phyloP scores from a whole-genome alignment of 2,329 filamentous ascomycete genomes.

The Phyllosticta paracitricarpa region DNA sequence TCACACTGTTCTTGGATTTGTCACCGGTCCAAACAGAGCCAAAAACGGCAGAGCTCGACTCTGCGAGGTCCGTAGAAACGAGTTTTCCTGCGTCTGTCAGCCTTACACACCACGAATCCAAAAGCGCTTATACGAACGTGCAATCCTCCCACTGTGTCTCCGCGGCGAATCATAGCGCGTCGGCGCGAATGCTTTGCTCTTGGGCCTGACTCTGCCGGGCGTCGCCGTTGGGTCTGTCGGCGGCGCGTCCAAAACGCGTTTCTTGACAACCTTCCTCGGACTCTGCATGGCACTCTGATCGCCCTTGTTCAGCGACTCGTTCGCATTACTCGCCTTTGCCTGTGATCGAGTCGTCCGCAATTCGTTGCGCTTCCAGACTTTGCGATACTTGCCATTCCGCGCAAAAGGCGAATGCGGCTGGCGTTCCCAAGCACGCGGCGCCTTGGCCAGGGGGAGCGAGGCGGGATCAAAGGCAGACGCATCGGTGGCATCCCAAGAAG shows the following conservation, averaged over 20 bases:
- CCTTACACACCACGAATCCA: background rate
- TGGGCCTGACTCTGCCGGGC: slow-evolving; percentile 14
- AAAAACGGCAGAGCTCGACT: background rate
- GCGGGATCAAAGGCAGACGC: slow-evolving; percentile 30
- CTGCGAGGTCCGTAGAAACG: background rate
- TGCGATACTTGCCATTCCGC: slow-evolving; percentile 29
- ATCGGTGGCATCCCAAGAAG: slow-evolving; percentile 32
- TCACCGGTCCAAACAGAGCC: background rate
- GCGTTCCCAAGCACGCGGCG: slow-evolving; percentile 41
- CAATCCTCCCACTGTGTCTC: slow-evolving; percentile 1
- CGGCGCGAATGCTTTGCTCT: slow-evolving; percentile 23
- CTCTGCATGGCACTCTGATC: slow-evolving; percentile 20
- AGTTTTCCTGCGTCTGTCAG: slow-evolving; percentile 2
- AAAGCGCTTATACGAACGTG: background rate
- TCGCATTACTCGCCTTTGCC: slow-evolving; percentile 12
- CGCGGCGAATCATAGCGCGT: slow-evolving; percentile 20
- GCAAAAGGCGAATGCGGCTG: slow-evolving; percentile 32
- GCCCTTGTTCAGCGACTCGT: slow-evolving; percentile 11
- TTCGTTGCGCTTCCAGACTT: slow-evolving; percentile 38
- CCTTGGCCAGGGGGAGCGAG: slow-evolving; percentile 31
- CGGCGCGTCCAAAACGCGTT: slow-evolving; percentile 25
- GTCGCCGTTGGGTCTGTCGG: slow-evolving; percentile 19
- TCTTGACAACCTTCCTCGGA: slow-evolving; percentile 36
- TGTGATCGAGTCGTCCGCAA: slow-evolving; percentile 19
- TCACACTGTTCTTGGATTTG: background rate